Percentiles rank a stretch among this genome's conserved stretches.
phyloP scores from a whole-genome alignment of 2,329 filamentous ascomycete genomes.

The Dactylellina haptotyla region DNA sequence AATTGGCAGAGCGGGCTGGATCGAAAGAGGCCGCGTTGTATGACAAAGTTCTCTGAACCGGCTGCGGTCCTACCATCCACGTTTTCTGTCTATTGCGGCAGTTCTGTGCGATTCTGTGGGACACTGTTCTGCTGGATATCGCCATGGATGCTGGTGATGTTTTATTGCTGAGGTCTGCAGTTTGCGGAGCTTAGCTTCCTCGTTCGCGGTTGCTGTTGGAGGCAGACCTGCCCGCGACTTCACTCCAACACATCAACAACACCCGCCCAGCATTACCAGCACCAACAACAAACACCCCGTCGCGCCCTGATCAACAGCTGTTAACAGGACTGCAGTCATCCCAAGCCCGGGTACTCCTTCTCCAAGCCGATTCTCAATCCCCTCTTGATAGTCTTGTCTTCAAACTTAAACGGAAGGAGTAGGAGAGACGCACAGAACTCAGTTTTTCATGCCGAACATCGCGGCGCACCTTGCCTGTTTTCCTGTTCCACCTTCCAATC shows the following conservation, averaged over 20 bases:
- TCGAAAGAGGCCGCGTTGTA: background rate
- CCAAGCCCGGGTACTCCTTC: slow-evolving; percentile 2
- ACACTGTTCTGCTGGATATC: no score
- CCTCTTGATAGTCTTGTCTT: no score
- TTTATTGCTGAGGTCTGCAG: no score
- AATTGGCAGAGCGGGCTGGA: background rate
- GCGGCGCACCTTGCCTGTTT: slow-evolving; percentile 7
- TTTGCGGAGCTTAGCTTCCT: no score
- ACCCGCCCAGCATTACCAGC: no score
- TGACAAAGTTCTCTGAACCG: slow-evolving; percentile 17
- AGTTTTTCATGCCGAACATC: slow-evolving; percentile 12
- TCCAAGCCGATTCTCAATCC: no score
- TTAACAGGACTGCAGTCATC: slow-evolving; percentile 12
- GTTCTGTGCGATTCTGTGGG: background rate
- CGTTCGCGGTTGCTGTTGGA: background rate
- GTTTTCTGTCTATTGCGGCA: slow-evolving; percentile 5
- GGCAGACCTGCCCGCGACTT: slow-evolving; percentile 5
- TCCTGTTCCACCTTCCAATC: slow-evolving; percentile 50
- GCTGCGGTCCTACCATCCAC: slow-evolving; percentile 37
- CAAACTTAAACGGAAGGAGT: no score
- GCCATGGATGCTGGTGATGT: no score
- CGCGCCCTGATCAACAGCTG: no score
- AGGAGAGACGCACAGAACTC: slow-evolving; percentile 6
- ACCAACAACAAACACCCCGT: background rate
- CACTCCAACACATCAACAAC: slow-evolving; percentile 6